Evolutionary conservation across 2,329 filamentous ascomycete species (phyloP), one percentile per base, ranked within the genome.

Genomic region (Pyrenochaeta sp.): DNA sequence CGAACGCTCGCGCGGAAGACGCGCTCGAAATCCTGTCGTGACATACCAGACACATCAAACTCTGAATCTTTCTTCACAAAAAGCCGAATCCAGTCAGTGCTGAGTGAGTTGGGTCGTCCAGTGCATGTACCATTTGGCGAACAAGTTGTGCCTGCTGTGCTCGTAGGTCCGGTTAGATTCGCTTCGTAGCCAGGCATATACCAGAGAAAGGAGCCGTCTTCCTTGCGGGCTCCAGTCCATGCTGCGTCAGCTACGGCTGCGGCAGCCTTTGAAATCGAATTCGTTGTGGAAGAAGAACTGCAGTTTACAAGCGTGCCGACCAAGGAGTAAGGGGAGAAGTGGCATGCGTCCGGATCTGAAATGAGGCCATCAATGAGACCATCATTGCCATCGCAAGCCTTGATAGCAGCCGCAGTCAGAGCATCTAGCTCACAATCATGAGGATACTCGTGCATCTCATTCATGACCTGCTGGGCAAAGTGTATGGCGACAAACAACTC

Each of bases 381-480:
- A 18, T 73, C 69, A 0, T 60, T 27, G 1, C 23, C 45, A 36
- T 71, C 71, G 43, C 69, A 74, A 7, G 53, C 56, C 6, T 27
- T 50, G 1, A 66, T 45, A 1, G 62, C 61, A 1, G 51, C 60
- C 4, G 43, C 17, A n/a, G 56, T 61, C 21, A 73, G 53, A 6
- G 56, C 44, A n/a, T 65, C 58, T 1, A 68, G 23, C 47, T 72
- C 68, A 41, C 69, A 74, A 5, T 48, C 40, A 2, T 31, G 39
- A 14, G 56, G 45, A 7, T 43, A 62, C 11, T 53, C 41, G 4
- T 31, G 20, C 17, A 48, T 2, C 43, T 46, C 39, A 52, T 49
- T 20, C 41, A 47, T 12, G 30, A 49, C 33, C 42, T 51, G 45
- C 54, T 71, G 9, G 62, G 32, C 18, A 62, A 42, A 21, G 61